Conservation (phyloP, 805 yeast genomes). For the Yamadazyma sp. region DNA sequence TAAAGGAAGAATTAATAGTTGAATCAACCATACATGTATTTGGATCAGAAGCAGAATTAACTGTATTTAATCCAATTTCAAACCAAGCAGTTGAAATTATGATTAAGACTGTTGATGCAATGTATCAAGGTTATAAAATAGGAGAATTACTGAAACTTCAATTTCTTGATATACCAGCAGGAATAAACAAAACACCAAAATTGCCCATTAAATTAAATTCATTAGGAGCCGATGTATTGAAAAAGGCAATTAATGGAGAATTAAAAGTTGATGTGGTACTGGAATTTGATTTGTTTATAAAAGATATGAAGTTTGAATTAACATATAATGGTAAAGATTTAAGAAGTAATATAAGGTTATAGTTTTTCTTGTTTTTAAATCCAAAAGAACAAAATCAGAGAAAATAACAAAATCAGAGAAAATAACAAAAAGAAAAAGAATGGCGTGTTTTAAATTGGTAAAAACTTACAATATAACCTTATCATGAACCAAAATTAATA, state of each 20-base stretch:
- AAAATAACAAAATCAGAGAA: too few relatives aligned
- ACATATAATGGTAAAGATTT: constrained; percentile 2
- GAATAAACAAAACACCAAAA: constrained; percentile 46
- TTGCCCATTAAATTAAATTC: constrained; percentile 46
- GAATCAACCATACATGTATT: constrained; percentile 53
- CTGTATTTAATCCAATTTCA: constrained; percentile 50
- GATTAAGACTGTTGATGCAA: constrained; percentile 47
- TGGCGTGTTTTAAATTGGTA: too few relatives aligned
- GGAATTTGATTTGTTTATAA: background rate
- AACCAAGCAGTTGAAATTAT: constrained; percentile 44
- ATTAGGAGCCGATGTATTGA: constrained; percentile 48
- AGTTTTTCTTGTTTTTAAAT: background rate
- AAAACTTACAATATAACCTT: too few relatives aligned
- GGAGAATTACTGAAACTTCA: constrained; percentile 45
- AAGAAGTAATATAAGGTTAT: constrained; percentile 4
- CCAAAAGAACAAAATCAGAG: too few relatives aligned
- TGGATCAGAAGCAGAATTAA: constrained; percentile 52
- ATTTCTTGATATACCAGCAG: constrained; percentile 48
- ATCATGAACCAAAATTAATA: too few relatives aligned
- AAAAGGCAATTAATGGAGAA: constrained; percentile 49
- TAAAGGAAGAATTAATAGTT: constrained; percentile 31
- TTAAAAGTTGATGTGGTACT: constrained; percentile 48
- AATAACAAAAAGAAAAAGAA: too few relatives aligned
- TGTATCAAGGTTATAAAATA: constrained; percentile 42
- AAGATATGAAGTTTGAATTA: background rate